Evolutionary conservation across 768 basidiomycete genomes (phyloP), one percentile per base, ranked within the genome.

Genomic region (Flagelloscypha sp.): DNA sequence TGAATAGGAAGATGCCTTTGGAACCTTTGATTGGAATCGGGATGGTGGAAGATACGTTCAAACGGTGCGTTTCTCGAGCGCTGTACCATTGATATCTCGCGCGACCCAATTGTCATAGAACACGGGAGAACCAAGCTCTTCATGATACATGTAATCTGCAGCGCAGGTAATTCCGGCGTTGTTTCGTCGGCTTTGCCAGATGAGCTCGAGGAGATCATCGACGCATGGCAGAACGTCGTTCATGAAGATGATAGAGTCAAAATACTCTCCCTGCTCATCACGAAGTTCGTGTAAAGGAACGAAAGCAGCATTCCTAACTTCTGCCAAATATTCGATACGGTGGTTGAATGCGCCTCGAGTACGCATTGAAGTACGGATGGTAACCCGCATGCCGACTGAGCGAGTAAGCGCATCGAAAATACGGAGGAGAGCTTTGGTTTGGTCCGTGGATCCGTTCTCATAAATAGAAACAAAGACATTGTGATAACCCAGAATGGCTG

Each of bases 81-180:
- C 94, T 0, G 94, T 98, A 16, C 94, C 94, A 59, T 99, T 99
- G 67, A 99, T 88, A 57, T 99, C 94, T 25, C 94, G 75, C 1
- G 94, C 92, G 15, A 99, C 94, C 94, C 94, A 98, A 57, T 92
- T 94, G 55, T 89, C 88, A 63, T 98, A 98, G 57, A 98, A 98
- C 12, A 97, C 93, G 1, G 94, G 94, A 0, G 88, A 70, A 10
- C 77, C 84, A 44, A 97, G 84, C 30, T 94, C 92, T 20, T 92
- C 78, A 63, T 99, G 95, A 63, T 86, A 99, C 90, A 99, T 98
- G 64, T 99, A 99, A 55, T 99, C 94, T 1, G 92, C 80, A 0
- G 94, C 95, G 49, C 95, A 98, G 7, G 95, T 98, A 56, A 98
- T 94, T 11, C 93, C 94, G 1, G 95, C 95, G 58, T 95, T 98